These are phyloP conservation scores for Pichiaceae sp. DNA, from an alignment of 1,139 yeast species.

Conservation along the genomic window DNA sequence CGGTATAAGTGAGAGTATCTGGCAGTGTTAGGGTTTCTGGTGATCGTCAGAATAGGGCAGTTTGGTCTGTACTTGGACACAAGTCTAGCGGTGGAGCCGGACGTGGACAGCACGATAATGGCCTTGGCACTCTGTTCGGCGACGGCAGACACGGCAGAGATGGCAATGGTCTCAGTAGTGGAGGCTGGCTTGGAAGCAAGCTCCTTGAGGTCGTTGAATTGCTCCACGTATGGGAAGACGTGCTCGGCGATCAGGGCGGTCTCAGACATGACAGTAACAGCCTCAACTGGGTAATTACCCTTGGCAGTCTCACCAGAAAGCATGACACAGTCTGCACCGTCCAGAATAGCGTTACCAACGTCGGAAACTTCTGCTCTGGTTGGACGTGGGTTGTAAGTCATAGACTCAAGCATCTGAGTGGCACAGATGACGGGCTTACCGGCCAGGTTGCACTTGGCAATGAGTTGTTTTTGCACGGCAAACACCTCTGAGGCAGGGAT, in stretches of 20 bases:
- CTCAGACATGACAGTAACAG: slow-evolving; percentile 98
- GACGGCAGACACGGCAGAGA: slow-evolving; percentile 93
- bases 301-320: slow-evolving; percentile 99
- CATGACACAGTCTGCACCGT: slow-evolving; percentile 99
- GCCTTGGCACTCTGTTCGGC: slow-evolving; percentile 97
- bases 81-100: slow-evolving; percentile 93
- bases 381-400: slow-evolving; percentile 99
- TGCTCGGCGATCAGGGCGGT: slow-evolving; percentile 94
- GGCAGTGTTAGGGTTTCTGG: slow-evolving; percentile 89
- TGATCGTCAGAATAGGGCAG: slow-evolving; percentile 96
- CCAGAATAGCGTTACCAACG: slow-evolving; percentile 97
- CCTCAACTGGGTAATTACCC: slow-evolving; percentile 96
- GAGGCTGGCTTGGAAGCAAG: slow-evolving; percentile 84
- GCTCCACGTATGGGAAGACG: slow-evolving; percentile 80
- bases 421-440: slow-evolving; percentile 99
- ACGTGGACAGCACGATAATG: slow-evolving; percentile 88
- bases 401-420: slow-evolving; percentile 98
- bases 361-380: slow-evolving; percentile 99
- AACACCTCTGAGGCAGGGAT: slow-evolving; percentile 99
- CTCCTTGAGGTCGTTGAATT: slow-evolving; percentile 83
- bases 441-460: slow-evolving; percentile 97
- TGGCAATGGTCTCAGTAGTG: slow-evolving; percentile 94
- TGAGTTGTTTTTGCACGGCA: slow-evolving; percentile 97
- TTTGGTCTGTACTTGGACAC: slow-evolving; percentile 96
- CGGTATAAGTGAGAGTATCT: slow-evolving; percentile 94